These are phyloP conservation scores for Talaromyces adpressus DNA, from an alignment of 495 filamentous ascomycete species.

Conservation along the genomic window DNA sequence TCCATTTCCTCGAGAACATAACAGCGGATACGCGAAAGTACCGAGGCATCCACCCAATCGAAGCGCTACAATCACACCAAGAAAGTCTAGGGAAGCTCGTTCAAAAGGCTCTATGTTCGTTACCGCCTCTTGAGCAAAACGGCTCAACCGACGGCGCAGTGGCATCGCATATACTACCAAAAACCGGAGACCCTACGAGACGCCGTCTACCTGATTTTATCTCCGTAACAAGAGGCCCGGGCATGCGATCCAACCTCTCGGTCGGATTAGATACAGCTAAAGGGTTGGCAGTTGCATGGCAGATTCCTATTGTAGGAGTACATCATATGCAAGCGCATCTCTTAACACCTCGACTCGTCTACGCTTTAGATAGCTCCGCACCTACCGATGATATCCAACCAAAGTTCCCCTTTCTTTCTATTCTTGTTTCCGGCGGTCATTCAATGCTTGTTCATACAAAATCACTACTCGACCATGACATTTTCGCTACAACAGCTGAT, in stretches of 20 bases:
- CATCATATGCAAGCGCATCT: conserved; percentile 98
- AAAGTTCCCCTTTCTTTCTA: conserved; percentile 75
- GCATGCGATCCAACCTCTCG: conserved; percentile 70
- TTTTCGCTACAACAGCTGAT: conserved; percentile 64
- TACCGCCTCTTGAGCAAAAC: conserved; percentile 30
- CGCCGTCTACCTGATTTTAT: conserved; percentile 68
- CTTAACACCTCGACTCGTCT: conserved; percentile 75
- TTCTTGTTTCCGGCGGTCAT: conserved; percentile 92
- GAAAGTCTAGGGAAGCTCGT: conserved; percentile 59
- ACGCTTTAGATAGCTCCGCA: conserved; percentile 39
- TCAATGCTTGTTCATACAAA: conserved; percentile 72
- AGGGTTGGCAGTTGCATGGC: conserved; percentile 76
- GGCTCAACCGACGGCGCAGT: not conserved
- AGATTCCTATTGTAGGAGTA: conserved; percentile 72
- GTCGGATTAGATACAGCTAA: conserved; percentile 81
- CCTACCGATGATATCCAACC: conserved; percentile 10
- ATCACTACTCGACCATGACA: conserved; percentile 55
- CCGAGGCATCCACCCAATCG: conserved; percentile 70
- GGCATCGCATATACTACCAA: conserved; percentile 10
- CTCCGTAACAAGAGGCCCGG: conserved; percentile 80
- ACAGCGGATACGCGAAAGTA: conserved; percentile 67
- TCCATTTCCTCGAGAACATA: conserved; percentile 76
- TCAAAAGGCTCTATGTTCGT: conserved; percentile 47
- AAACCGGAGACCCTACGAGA: conserved; percentile 15
- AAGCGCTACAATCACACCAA: conserved; percentile 67